phyloP scores from a whole-genome alignment of 495 filamentous ascomycete species.

The Penicillium manginii region DNA sequence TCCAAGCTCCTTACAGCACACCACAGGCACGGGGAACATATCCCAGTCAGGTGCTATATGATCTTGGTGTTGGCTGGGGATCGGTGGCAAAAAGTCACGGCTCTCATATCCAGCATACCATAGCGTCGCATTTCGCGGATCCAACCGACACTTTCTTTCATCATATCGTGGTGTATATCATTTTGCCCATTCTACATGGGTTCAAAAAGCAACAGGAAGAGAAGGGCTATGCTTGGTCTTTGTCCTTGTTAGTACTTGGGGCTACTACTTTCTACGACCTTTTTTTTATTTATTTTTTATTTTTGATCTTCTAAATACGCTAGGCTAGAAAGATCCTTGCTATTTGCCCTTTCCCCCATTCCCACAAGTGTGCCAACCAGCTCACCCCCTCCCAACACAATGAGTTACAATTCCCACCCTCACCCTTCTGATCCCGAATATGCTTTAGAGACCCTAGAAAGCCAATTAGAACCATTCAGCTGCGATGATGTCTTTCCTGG shows the following conservation, averaged over 20 bases:
- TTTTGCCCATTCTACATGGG: constrained; percentile 1
- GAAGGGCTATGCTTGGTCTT: neutral
- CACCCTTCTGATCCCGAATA: constrained; percentile 23
- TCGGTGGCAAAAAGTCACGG: constrained; percentile 34
- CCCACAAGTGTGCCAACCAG: neutral
- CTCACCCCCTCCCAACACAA: constrained; percentile 12
- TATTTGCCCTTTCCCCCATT: constrained; percentile 9
- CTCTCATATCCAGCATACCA: constrained; percentile 46
- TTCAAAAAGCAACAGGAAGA: neutral
- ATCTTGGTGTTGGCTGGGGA: neutral
- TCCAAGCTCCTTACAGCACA: too few species aligned
- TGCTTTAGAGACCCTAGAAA: constrained; percentile 25
- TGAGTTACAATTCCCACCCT: constrained; percentile 33
- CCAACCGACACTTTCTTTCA: constrained; percentile 13
- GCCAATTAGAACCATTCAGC: constrained; percentile 20
- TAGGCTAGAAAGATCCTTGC: constrained; percentile 6
- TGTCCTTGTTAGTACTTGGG: neutral
- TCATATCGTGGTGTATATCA: neutral
- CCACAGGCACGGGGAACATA: neutral
- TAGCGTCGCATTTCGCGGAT: constrained; percentile 16
- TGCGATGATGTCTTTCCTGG: constrained; percentile 23
- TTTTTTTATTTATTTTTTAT: neutral
- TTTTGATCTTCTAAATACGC: neutral
- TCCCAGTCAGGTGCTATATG: neutral
- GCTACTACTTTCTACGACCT: neutral